Evolutionary conservation across 108 stramenopile genomes (phyloP), one percentile per base, ranked within the genome.

Genomic region (Hondaea fermentalgiana): DNA sequence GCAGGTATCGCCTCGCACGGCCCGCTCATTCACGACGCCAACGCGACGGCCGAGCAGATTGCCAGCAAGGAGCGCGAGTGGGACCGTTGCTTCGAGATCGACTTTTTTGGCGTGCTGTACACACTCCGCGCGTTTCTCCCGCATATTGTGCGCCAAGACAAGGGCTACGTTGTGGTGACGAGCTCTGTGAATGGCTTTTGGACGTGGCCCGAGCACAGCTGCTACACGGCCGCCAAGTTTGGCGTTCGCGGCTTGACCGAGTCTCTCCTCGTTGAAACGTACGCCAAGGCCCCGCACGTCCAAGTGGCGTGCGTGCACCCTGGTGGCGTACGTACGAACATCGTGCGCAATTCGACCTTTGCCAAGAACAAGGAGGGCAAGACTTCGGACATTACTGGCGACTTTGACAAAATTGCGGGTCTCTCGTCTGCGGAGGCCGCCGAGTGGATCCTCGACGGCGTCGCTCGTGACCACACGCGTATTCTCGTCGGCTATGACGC

Each of bases 401-500:
- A 83, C 25, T 83, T 83, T 28, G 51, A 47, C 17, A 53, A 47
- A 45, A 53, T 83, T 23, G 76, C 51, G 19, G 76, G 51, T 16
- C 51, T 83, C 1, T 53, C 49, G 43, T 83, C 76, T 6, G 45
- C 12, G 19, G 76, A 83, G 28, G 76, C 76, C 19, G 76, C 76
- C 8, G 76, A 1, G 8, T 83, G 76, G 76, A 83, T 83, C 51
- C 51, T 83, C 25, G 76, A 83, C 23, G 76, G 76, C 51, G 76
- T 83, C 12, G 51, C 45, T 6, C 19, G 28, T 6, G 28, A 83
- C 76, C 76, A 83, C 49, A 83, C 76, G 17, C 76, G 76, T 6
- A 83, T 83, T 45, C 76, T 83, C 25, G 76, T 83, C 25, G 76
- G 76, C 51, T 83, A 83, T 23, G 76, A 83, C 51, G 76, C 76